Evolutionary conservation across 768 basidiomycete genomes (phyloP).

Genomic region (Suillus cothurnatus): DNA sequence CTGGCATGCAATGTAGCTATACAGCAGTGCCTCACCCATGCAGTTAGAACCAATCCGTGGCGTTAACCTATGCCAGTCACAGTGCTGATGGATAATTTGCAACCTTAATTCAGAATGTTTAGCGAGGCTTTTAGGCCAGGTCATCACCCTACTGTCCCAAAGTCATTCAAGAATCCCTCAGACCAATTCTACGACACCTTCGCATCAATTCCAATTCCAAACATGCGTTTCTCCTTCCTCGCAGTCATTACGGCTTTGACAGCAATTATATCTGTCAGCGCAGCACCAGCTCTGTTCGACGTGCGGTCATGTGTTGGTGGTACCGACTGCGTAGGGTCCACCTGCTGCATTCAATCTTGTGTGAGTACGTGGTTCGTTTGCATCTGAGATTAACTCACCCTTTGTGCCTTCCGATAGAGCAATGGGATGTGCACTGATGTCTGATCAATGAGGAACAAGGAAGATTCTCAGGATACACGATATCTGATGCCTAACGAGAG

Average conservation of each 20-base stretch:
- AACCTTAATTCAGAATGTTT: neutral
- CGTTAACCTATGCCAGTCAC: neutral
- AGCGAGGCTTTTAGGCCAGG: neutral
- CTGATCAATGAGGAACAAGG: too few species aligned
- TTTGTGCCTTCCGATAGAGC: neutral
- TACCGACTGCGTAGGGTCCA: neutral
- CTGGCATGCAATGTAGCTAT: neutral
- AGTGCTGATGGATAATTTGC: neutral
- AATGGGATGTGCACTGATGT: neutral
- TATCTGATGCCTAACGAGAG: neutral
- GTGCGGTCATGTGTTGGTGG: neutral
- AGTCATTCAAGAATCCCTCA: neutral
- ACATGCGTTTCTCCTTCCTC: neutral
- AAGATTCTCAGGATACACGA: neutral
- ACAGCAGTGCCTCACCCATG: neutral
- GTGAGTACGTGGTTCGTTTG: neutral
- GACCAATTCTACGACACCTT: neutral
- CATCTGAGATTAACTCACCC: neutral
- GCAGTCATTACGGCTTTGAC: neutral
- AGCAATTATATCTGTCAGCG: neutral
- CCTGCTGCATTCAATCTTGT: neutral
- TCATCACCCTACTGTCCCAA: neutral
- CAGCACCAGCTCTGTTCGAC: neutral
- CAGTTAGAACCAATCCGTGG: neutral
- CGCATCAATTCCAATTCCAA: neutral